Evolutionary conservation across 1,139 yeast species (phyloP), one percentile per base, ranked within the genome.

Genomic region (Diutina rugosa): DNA sequence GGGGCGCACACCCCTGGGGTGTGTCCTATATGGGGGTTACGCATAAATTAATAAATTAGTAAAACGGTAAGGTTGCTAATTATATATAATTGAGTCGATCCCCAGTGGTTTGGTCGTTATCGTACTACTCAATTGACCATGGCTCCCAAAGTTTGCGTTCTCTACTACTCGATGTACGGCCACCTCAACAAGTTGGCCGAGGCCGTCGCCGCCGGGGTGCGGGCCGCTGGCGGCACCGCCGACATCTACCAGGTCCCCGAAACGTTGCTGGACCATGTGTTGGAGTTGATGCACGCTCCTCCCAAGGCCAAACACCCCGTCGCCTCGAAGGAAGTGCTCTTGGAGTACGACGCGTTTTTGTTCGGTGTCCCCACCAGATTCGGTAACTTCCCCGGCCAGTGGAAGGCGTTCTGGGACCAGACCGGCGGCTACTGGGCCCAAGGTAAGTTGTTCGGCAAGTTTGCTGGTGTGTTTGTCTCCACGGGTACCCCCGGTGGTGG

Each of bases 401-500:
- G 59, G 56, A 60, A 60, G 57, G 46, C 58, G 18, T 60, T 59
- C 54, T 60, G 62, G 62, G 62, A 60, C 56, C 58, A 52, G 16
- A 60, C 61, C 18, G 62, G 62, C 12, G 58, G 59, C 6, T 51
- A 58, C 48, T 60, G 62, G 62, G 62, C 62, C 48, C 52, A 52
- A 4, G 57, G 59, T 21, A 57, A 56, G 21, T 59, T 60, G 56
- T 48, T 55, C 28, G 62, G 62, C 2, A 60, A 60, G 56, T 61
- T 61, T 16, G 61, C 68, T 4, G 58, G 59, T 44, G 57, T 60
- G 44, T 57, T 60, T 60, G 54, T 60, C 46, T 58, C 61, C 16
- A 53, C 55, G 16, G 49, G 49, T 29, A 45, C 55, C 57, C 84
- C 83, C 65, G 93, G 93, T 69, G 95, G 95, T 70, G 91, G 91